Base-by-base conservation (phyloP, 2,329 filamentous ascomycete genomes). In the Penicillium griseofulvum region DNA sequence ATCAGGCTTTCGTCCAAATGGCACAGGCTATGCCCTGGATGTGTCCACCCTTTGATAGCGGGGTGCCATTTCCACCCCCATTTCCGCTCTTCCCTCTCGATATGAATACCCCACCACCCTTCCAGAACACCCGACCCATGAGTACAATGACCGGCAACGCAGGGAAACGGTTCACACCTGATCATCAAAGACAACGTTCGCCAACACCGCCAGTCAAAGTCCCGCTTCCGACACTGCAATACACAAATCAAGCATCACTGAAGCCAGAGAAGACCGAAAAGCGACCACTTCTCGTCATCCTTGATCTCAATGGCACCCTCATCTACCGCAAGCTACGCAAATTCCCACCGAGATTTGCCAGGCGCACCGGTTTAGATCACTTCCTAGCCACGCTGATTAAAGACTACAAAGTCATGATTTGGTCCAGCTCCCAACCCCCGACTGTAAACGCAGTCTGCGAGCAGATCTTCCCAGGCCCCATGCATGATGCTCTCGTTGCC, bases 291-390 rank as follows among this genome's bases (percentile, higher is more conserved):
- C 84, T 99, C 22, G 80, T 99, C 48, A 83, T 97, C 44, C 83
- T 97, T 58, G 94, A 99, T 74, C 83, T 99, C 36, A 99, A 97
- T 72, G 94, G 94, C 59, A 97, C 93, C 0, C 81, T 99, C 1
- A 82, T 97, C 56, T 81, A 83, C 74, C 88, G 94, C 5, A 87
- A 85, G 9, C 79, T 78, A 49, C 77, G 78, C 43, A 70, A 69
- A 26, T 66, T 74, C 1, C 78, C 80, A 4, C 80, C 78, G 10
- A 70, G 72, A 39, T 89, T 91, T 69, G 74, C 85, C 41, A 75
- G 81, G 60, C 87, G 94, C 0, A 89, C 89, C 0, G 80, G 86
- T 60, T 81, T 94, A 1, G 65, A 76, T 3, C 62, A 76, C 0
- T 97, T 99, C 71, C 76, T 97, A 4, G 68, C 80, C 28, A 90